Base-by-base conservation (phyloP, 139 green algal species). In the Choricystis sp. region DNA sequence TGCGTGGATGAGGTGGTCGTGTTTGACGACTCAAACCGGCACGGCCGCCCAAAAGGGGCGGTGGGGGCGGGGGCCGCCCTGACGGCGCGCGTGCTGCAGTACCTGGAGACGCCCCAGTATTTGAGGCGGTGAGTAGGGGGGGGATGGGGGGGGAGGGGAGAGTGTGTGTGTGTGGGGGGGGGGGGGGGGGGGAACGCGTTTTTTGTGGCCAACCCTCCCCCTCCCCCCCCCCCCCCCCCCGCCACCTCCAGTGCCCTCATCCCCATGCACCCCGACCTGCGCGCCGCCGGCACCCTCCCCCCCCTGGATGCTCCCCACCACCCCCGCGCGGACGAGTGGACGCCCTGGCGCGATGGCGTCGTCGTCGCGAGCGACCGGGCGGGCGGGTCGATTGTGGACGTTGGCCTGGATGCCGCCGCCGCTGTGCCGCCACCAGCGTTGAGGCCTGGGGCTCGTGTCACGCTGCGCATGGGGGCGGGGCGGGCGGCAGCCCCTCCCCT, bases 31-130 rank as follows among this genome's bases (percentile, higher is more conserved):
- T 57, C 2, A 5, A 22, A 24, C 20, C 26, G 31, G 19, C 58
- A 64, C 1, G 56, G 24, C 59, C 26, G 40, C 29, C 31, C 48
- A 31, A 59, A 66, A 23, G 68, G 71, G 29, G 67, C 57, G 4
- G 64, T 86, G 29, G 64, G 66, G 25, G 48, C 61, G 0, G 81
- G 74, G 0, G 79, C 85, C 1, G 81, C 85, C 2, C 79, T 92
- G 56, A 67, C 91, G 57, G 85, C 83, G 3, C 76, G 86, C 4
- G 61, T 94, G 19, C 69, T 89, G 62, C 86, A 94, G 73, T 93
- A 82, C 63, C 74, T 90, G 69, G 87, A 94, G 74, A 94, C 86
- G 2, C 87, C 87, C 3, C 87, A 89, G 65, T 94, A 94, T 71
- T 67, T 94, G 21, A 79, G 86, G 31, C 40, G 40, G 9, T 16